These are phyloP conservation scores for Manihot esculenta DNA, from an alignment of 441 rosid species.

Conservation along the genomic window DNA sequence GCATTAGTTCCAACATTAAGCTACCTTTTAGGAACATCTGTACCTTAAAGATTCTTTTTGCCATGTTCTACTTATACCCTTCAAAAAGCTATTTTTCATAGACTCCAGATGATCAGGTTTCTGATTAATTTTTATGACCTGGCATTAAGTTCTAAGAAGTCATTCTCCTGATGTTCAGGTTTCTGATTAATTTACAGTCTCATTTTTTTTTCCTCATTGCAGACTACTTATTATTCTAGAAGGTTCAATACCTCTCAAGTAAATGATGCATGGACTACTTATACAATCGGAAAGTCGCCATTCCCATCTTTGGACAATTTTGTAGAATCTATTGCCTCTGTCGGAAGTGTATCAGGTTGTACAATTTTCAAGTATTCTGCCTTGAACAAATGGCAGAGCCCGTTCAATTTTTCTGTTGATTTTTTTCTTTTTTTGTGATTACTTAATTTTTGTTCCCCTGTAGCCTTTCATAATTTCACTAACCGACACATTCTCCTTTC, in stretches of 20 bases:
- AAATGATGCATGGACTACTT: constrained; percentile 46
- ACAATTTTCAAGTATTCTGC: constrained; percentile 3
- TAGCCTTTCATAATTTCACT: background rate
- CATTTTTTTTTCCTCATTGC: constrained; percentile 22
- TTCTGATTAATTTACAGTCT: constrained; percentile 1
- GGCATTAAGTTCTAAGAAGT: background rate
- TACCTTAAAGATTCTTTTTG: background rate
- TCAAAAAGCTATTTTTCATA: background rate
- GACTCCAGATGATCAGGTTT: background rate
- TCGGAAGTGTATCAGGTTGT: constrained; percentile 68
- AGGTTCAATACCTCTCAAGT: constrained; percentile 33
- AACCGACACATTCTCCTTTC: constrained; percentile 7
- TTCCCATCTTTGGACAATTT: constrained; percentile 83
- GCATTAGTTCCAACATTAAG: constrained; percentile 13
- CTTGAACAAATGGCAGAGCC: constrained; percentile 5
- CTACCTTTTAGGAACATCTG: background rate
- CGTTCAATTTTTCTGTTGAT: background rate
- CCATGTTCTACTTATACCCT: background rate
- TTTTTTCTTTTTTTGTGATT: background rate
- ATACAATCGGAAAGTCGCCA: constrained; percentile 67
- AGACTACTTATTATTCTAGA: constrained; percentile 56
- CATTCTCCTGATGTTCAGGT: background rate
- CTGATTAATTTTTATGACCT: background rate
- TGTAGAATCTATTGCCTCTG: constrained; percentile 68
- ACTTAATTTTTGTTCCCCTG: background rate